phyloP scores from a whole-genome alignment of 169 alveolate species.

The Plasmodium relictum region DNA sequence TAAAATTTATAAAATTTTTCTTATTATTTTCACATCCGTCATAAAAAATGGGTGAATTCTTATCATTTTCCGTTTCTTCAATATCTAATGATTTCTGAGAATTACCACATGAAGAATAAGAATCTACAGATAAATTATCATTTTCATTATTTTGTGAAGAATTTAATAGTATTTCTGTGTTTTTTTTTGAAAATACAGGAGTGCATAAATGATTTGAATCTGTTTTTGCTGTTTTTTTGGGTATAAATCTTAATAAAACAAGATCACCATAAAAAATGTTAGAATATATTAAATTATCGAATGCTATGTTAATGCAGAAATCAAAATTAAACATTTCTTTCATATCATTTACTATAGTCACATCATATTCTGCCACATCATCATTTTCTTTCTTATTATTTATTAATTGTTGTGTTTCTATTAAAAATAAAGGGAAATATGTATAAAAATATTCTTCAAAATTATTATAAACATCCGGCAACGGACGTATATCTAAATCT shows the following conservation, averaged over 20 bases:
- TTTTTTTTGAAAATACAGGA: conserved; percentile 10
- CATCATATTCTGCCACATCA: conserved; percentile 46
- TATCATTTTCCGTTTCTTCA: conserved; percentile 1
- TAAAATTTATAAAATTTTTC: neutral
- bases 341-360: conserved; percentile 9
- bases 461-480: conserved; percentile 39
- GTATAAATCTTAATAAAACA: conserved; percentile 50
- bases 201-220: conserved; percentile 21
- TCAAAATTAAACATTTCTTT: conserved; percentile 36
- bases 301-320: conserved; percentile 21
- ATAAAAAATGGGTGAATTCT: neutral
- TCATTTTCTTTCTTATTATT: conserved; percentile 70
- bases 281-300: conserved; percentile 15
- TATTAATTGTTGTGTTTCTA: conserved; percentile 76
- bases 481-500: conserved; percentile 29
- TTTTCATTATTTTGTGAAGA: conserved; percentile 5
- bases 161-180: conserved; percentile 13
- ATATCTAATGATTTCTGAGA: neutral
- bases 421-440: conserved; percentile 53
- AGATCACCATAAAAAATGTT: conserved; percentile 65
- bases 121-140: neutral
- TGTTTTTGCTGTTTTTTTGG: conserved; percentile 47
- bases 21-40: neutral
- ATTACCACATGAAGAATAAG: neutral
- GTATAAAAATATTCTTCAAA: conserved; percentile 70